Evolutionary conservation across 176 grass and related monocot species (phyloP).

Genomic region (Stipa capillata): DNA sequence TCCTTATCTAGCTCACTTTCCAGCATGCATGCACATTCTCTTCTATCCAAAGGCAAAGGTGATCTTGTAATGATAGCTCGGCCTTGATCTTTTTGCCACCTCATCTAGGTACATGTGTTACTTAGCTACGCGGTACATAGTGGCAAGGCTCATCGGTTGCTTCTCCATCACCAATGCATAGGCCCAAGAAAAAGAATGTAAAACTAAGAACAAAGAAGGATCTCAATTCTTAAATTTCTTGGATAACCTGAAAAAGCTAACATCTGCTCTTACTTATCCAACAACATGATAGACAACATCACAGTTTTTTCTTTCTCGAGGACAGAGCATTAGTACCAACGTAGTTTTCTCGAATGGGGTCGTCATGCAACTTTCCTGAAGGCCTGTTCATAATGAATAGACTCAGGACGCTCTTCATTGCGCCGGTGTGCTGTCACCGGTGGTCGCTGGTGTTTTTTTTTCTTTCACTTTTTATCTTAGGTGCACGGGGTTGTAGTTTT

Average conservation of each 20-base stretch:
- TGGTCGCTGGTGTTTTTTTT: too few species aligned
- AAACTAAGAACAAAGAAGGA: neutral
- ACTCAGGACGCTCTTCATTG: too few species aligned
- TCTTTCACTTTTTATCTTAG: too few species aligned
- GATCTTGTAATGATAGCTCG: neutral
- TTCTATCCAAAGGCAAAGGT: slow-evolving; percentile 22
- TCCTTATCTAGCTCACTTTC: neutral
- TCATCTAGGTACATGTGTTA: too few species aligned
- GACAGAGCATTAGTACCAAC: neutral
- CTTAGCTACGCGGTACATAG: neutral
- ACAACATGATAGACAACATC: too few species aligned
- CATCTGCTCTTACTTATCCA: too few species aligned
- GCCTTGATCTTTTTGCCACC: neutral
- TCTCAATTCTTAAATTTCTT: neutral
- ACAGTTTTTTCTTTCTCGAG: too few species aligned
- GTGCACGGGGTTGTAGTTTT: too few species aligned
- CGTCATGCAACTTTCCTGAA: too few species aligned
- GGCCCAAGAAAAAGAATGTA: neutral
- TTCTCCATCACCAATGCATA: neutral
- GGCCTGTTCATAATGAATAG: too few species aligned
- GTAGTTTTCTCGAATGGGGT: neutral
- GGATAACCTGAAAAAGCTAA: neutral
- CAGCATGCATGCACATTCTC: neutral
- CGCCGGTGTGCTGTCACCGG: too few species aligned
- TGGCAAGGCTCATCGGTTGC: neutral